phyloP scores from a whole-genome alignment of 768 basidiomycete genomes.

The Leucosporidium yakuticum region DNA sequence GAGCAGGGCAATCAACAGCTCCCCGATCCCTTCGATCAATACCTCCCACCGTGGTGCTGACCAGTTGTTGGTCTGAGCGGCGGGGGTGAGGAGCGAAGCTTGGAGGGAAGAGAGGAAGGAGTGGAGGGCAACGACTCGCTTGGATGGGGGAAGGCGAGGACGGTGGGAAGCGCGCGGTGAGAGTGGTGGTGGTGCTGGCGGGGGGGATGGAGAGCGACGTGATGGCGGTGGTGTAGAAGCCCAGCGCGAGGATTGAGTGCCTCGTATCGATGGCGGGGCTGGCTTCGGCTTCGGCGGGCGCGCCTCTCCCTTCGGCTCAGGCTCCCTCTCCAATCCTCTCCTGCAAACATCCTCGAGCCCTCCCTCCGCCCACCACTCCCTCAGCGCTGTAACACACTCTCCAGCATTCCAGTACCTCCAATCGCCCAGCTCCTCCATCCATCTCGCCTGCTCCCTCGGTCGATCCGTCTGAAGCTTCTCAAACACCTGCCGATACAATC shows the following conservation, averaged over 20 bases:
- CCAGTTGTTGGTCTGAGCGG: too few species aligned
- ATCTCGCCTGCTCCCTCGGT: background rate
- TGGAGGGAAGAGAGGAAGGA: background rate
- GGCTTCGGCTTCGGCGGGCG: too few species aligned
- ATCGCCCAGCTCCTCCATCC: conserved; percentile 13
- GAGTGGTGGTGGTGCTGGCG: background rate
- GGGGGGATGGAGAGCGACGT: background rate
- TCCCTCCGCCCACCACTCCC: conserved; percentile 26
- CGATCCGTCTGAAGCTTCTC: background rate
- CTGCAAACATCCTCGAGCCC: conserved; percentile 6
- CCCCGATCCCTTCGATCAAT: too few species aligned
- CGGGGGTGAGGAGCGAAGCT: background rate
- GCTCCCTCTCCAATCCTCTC: conserved; percentile 1
- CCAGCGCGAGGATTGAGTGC: too few species aligned
- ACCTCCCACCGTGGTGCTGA: background rate
- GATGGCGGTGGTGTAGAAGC: too few species aligned
- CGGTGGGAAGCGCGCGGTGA: background rate
- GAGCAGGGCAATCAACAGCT: too few species aligned
- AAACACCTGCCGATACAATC: conserved; percentile 10
- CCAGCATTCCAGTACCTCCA: conserved; percentile 16
- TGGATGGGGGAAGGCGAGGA: too few species aligned
- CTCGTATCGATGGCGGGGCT: too few species aligned
- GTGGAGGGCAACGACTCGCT: background rate
- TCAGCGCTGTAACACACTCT: background rate
- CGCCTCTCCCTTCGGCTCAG: too few species aligned